These are phyloP conservation scores for Juglanconis sp. DNA, from an alignment of 2,329 filamentous ascomycete species.

Conservation along the genomic window DNA sequence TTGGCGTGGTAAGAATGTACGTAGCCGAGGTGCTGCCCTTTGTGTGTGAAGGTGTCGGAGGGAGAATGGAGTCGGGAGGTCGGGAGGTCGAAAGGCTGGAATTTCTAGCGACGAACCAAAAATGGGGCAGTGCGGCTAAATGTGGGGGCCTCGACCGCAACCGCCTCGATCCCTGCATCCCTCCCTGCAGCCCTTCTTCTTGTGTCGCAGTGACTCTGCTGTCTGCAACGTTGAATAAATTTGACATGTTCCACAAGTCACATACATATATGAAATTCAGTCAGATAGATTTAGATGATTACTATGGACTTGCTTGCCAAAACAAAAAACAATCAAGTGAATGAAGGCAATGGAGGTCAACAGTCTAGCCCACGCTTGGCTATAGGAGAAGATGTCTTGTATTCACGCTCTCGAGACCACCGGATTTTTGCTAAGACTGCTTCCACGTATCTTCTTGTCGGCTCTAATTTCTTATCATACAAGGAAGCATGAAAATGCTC, in stretches of 20 bases:
- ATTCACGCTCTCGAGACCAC: no score
- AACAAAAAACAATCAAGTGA: neutral
- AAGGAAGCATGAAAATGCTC: slow-evolving; percentile 4
- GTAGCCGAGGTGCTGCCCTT: neutral
- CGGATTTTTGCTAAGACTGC: neutral
- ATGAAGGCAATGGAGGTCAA: no score
- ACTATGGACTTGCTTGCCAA: neutral
- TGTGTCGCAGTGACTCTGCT: no score
- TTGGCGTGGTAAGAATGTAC: neutral
- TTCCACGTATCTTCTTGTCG: neutral
- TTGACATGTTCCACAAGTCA: neutral
- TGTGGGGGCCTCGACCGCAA: neutral
- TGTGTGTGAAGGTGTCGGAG: slow-evolving; percentile 3
- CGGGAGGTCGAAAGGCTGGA: slow-evolving; percentile 12
- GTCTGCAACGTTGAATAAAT: neutral
- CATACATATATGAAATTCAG: no score
- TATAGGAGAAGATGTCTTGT: no score
- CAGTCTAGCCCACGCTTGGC: no score
- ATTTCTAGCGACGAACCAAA: neutral
- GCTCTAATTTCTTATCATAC: slow-evolving; percentile 1
- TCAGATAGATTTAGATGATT: no score
- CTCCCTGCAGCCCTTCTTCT: no score
- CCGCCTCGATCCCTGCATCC: no score
- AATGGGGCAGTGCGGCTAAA: neutral
- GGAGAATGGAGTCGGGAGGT: slow-evolving; percentile 2